Percentiles rank a stretch among this genome's conserved stretches.
Evolutionary conservation across 1,284 basidiomycete species (phyloP).

Genomic region (Ganoderma boninense): DNA sequence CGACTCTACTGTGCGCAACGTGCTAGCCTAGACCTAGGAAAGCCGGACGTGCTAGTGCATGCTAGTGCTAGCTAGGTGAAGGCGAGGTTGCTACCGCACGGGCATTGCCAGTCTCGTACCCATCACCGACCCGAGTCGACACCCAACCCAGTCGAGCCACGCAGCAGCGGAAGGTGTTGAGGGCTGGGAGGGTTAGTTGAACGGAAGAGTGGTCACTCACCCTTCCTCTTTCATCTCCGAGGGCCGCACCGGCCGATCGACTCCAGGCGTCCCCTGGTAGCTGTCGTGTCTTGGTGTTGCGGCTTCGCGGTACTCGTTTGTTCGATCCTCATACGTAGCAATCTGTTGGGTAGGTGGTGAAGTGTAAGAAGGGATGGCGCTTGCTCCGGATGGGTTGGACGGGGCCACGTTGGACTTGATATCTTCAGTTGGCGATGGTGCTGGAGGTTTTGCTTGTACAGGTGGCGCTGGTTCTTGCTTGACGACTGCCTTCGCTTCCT

Average conservation of each 20-base stretch:
- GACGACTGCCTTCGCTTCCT: constrained; percentile 28
- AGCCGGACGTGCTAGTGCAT: constrained; percentile 52
- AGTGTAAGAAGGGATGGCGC: constrained; percentile 37
- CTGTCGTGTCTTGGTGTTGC: constrained; percentile 46
- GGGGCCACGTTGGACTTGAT: constrained; percentile 21
- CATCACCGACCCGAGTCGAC: constrained; percentile 37
- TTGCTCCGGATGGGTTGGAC: constrained; percentile 18
- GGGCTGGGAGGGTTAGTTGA: constrained; percentile 32
- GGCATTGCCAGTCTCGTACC: constrained; percentile 44
- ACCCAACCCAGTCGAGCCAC: constrained; percentile 37
- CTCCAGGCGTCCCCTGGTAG: constrained; percentile 48
- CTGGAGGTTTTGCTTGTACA: constrained; percentile 27
- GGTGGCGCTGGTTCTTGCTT: constrained; percentile 29
- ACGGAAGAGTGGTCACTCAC: constrained; percentile 66
- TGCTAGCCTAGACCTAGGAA: constrained; percentile 65
- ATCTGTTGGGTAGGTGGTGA: constrained; percentile 66
- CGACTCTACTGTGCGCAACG: constrained; percentile 76
- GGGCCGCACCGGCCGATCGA: constrained; percentile 79
- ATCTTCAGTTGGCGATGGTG: constrained; percentile 21
- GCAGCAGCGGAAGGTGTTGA: constrained; percentile 28
- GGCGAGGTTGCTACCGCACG: constrained; percentile 50
- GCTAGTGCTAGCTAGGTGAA: constrained; percentile 64
- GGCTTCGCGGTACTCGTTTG: constrained; percentile 57
- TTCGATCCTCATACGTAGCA: constrained; percentile 76
- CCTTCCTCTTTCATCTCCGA: constrained; percentile 99